A percentile compares a stretch with the other conserved stretches of the same genome.
Evolutionary conservation across 495 filamentous ascomycete species (phyloP).

Genomic region (Penicillium riverlandense): DNA sequence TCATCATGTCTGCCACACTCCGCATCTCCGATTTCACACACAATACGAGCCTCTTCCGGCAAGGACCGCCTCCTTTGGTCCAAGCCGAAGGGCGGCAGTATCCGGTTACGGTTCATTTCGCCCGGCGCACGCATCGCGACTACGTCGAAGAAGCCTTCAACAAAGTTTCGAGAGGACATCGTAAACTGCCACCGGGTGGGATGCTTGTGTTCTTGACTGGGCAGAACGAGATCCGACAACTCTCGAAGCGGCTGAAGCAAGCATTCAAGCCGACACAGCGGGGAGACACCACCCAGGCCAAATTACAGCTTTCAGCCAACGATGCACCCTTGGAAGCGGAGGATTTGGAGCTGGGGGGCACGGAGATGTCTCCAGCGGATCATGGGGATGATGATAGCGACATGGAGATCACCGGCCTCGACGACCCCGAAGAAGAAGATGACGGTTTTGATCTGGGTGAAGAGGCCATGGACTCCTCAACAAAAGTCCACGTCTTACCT

Average conservation of each 20-base stretch:
- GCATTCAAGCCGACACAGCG: conserved; percentile 56
- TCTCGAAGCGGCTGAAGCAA: conserved; percentile 70
- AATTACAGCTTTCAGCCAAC: conserved; percentile 64
- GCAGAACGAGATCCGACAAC: conserved; percentile 76
- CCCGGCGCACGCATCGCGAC: conserved; percentile 73
- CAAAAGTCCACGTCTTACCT: conserved; percentile 76
- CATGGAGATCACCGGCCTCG: conserved; percentile 40
- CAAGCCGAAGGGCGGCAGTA: conserved; percentile 94
- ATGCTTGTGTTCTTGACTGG: conserved; percentile 96
- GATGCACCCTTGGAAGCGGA: conserved; percentile 80
- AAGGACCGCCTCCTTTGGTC: conserved; percentile 70
- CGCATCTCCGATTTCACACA: conserved; percentile 83
- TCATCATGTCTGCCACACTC: conserved; percentile 98
- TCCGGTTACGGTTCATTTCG: conserved; percentile 83
- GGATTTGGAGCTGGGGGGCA: conserved; percentile 73
- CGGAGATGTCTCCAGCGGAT: conserved; percentile 30
- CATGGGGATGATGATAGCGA: conserved; percentile 37
- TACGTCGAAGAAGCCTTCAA: conserved; percentile 84
- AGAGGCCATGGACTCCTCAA: conserved; percentile 56
- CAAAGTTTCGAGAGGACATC: conserved; percentile 84
- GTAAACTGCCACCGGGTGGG: conserved; percentile 82
- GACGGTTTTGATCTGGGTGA: conserved; percentile 55
- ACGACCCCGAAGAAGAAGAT: conserved; percentile 43
- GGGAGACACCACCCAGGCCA: conserved; percentile 46
- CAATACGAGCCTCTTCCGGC: conserved; percentile 71